Base-by-base conservation (phyloP, 139 green algal species). In the Monoraphidium neglectum region DNA sequence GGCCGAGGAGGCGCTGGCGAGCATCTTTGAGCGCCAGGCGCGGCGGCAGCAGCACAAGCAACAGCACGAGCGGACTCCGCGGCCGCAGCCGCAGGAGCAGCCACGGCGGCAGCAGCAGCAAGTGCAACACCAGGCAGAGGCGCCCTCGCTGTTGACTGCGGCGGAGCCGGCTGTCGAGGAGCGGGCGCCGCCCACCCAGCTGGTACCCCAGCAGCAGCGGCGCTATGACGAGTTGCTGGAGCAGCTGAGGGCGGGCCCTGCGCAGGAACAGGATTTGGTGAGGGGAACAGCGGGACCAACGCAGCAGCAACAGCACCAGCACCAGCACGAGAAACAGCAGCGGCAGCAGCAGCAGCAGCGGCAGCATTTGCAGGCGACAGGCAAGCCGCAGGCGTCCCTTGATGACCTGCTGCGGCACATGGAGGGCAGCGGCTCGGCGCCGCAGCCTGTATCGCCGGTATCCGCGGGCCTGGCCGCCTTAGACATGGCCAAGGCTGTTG, bases 341-440 rank as follows among this genome's bases (percentile, higher is more conserved):
- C 10, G 16, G 57, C 57, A 65, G 57, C 57, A 33, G 26, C 28
- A 65, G 66, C 51, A 66, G 51, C 68, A 66, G 51, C 68, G 64
- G 68, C 51, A 66, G 51, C 51, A 65, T 30, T 32, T 36, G 68
- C 68, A 43, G 30, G 36, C 4, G 23, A 18, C 26, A 26, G 43
- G 43, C 8, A 8, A 12, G 8, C 8, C 8, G 8, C 43, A 21
- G 43, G 8, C 8, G 12, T 8, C 8, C 8, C 43, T 51, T 51
- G 43, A 8, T 21, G 43, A 51, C 8, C 8, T 51, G 8, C 43
- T 51, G 8, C n/a, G n/a, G n/a, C n/a, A n/a, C n/a, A n/a, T n/a
- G n/a, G n/a, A n/a, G n/a, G n/a, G n/a, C n/a, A n/a, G n/a, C n/a
- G n/a, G n/a, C n/a, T 26, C 38, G 43, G 47, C 47, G 36, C 16